phyloP scores from a whole-genome alignment of 768 basidiomycete species.

The Suillus bovinus region DNA sequence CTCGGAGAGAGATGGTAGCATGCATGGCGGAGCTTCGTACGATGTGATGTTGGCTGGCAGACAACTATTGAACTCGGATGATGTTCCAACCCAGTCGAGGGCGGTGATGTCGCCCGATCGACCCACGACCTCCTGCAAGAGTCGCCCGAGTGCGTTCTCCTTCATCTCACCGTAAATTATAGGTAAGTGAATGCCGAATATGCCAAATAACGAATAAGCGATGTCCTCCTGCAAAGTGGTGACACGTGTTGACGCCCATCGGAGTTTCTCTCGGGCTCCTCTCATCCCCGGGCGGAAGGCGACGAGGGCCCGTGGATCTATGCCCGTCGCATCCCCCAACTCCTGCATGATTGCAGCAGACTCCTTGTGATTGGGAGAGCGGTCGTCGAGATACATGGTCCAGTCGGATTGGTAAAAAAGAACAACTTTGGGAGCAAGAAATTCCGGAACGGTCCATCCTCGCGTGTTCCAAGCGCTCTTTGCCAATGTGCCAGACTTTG shows the following conservation, averaged over 20 bases:
- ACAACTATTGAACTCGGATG: neutral
- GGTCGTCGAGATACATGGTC: neutral
- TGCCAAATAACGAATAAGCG: neutral
- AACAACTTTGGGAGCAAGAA: neutral
- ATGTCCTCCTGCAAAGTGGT: neutral
- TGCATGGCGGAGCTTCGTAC: neutral
- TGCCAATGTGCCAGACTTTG: neutral
- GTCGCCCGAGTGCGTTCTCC: neutral
- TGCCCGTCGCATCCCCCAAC: neutral
- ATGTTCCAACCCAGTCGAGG: constrained; percentile 4
- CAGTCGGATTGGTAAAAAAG: neutral
- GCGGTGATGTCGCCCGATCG: constrained; percentile 2
- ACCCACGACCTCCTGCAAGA: constrained; percentile 4
- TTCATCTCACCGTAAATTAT: neutral
- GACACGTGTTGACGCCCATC: neutral
- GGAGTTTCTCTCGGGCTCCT: neutral
- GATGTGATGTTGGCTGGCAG: neutral
- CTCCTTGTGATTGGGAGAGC: neutral
- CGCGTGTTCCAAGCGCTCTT: neutral
- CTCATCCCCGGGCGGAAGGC: neutral
- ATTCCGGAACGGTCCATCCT: neutral
- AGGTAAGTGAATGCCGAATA: neutral
- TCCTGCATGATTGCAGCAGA: neutral
- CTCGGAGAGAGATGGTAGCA: neutral
- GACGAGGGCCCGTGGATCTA: neutral